Evolutionary conservation across 345 rosid species (phyloP), one percentile per base, ranked within the genome.

Genomic region (Balakata baccata): DNA sequence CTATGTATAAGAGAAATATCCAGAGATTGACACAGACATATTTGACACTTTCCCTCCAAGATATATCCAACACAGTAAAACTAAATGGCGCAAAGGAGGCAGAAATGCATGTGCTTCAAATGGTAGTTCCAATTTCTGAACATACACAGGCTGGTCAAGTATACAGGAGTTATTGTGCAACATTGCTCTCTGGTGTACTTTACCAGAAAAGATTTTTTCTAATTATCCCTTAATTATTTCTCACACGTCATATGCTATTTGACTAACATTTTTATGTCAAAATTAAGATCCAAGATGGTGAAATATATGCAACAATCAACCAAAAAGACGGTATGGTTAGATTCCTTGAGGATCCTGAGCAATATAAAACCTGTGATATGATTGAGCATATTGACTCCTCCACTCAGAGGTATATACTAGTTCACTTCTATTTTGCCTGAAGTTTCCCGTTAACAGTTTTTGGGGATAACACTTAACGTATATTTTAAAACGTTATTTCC

Each of bases 241-340:
- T 67, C 50, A n/a, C 2, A 22, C 8, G 50, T n/a, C 25, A n/a
- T 38, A 23, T 50, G 68, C 25, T 41, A 22, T 29, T 34, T 6
- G 47, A 12, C 25, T 76, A 52, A 80, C 58, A 43, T 64, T 23
- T 73, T 75, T 34, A 46, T 52, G 13, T 70, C 34, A 23, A 52
- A 74, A 61, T 75, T 79, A 78, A 91, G 98, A 96, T 96, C 73
- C 92, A 91, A 86, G 93, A 96, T 85, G 97, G 97, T 81, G 92
- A 92, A 86, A 96, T 96, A 83, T 88, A 86, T 84, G 99, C 99
- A 34, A 84, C 90, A 66, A 96, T 96, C 81, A 91, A 96, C 89
- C 99, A 93, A 86, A 93, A 90, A 84, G 98, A 96, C 74, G 99
- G 99, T 49, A 96, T 96, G 99, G 99, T 96, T 75, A 89, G 99